Base-by-base conservation (phyloP, 1,284 basidiomycete species). In the Mycosarcoma mackinlayi region DNA sequence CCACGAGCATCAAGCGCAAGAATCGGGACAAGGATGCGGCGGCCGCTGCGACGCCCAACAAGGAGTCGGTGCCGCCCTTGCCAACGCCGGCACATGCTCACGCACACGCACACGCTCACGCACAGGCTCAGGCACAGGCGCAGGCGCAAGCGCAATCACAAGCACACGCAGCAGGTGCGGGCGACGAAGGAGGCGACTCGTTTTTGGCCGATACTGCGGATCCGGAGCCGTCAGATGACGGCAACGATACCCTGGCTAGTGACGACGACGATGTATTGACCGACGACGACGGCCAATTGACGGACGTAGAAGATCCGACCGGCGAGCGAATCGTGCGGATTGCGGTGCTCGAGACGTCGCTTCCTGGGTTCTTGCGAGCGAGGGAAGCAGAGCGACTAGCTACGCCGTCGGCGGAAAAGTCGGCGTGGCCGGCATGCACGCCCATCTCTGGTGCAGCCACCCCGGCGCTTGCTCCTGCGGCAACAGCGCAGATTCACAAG, bases 261-360 rank as follows among this genome's bases (percentile, higher is more conserved):
- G 73, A 78, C 18, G 75, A 77, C 11, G 77, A 77, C 6, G 73
- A 70, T 34, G 58, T 70, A 50, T 37, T 70, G n/a, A 57, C 59
- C 13, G 75, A 73, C 49, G 77, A 78, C 14, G 75, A 76, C 19
- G 69, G 63, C 1, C 53, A 64, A 16, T 45, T 68, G 31, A 72
- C 68, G 28, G 67, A 63, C 28, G 64, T 54, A 34, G 75, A 77
- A 28, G 75, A 73, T 38, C 34, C 59, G 34, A 46, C 53, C 14
- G 68, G 61, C 9, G 73, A 73, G 42, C 45, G 61, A 7, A 33
- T 44, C 11, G 57, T 56, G 8, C 28, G 75, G 28, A 66, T 79
- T 21, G 71, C 73, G 4, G 70, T 80, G 35, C 61, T 80, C 7
- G 74, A 78, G 53, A 67, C 78, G 19, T 79, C 77, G 21, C 30